Conservation (phyloP, 345 rosid species). For the Pistacia integerrima region DNA sequence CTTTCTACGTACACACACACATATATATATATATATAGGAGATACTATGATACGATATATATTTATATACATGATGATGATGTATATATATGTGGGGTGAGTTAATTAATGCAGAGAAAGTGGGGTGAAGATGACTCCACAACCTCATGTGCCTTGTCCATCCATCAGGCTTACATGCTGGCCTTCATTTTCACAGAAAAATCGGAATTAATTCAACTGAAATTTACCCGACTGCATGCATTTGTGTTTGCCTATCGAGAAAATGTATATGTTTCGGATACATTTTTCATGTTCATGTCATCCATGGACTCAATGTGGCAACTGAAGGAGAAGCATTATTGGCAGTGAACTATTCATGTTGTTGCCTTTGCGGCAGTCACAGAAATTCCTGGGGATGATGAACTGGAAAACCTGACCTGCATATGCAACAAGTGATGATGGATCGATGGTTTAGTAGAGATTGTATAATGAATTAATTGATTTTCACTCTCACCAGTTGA, state of each 20-base stretch:
- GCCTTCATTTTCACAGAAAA: no score
- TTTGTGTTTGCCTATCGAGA: not conserved
- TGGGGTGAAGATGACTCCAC: slow-evolving; percentile 19
- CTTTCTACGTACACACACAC: slow-evolving; percentile 2
- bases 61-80: not conserved
- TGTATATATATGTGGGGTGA: not conserved
- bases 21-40: no score
- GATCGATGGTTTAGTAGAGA: not conserved
- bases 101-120: slow-evolving; percentile 18
- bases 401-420: not conserved
- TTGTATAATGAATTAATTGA: not conserved
- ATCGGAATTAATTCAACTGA: no score
- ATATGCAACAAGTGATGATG: not conserved
- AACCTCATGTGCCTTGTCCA: slow-evolving; percentile 30
- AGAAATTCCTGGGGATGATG: slow-evolving; percentile 3
- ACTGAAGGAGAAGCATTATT: not conserved
- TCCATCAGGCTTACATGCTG: slow-evolving; percentile 4
- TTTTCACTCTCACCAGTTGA: not conserved
- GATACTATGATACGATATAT: not conserved
- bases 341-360: not conserved
- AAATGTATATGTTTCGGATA: not conserved
- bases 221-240: no score
- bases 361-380: slow-evolving; percentile 6
- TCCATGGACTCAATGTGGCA: slow-evolving; percentile 6
- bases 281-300: not conserved